These are phyloP conservation scores for Chytridiales sp. DNA, from an alignment of 371 early-diverging fungal genomes.

Conservation along the genomic window DNA sequence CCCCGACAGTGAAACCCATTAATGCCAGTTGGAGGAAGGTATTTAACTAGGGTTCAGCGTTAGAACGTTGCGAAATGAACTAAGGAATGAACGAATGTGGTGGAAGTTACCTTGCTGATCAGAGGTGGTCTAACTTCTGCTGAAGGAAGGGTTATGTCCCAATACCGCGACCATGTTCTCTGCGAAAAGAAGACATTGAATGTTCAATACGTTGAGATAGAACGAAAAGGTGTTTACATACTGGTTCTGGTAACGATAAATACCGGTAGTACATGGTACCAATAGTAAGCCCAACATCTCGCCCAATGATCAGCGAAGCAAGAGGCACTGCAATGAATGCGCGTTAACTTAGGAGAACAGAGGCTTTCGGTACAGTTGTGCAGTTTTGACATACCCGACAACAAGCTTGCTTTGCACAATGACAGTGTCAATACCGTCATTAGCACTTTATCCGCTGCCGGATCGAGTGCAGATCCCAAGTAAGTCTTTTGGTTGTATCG, in stretches of 20 bases:
- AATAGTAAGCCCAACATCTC: slow-evolving; percentile 79
- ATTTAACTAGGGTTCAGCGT: slow-evolving; percentile 68
- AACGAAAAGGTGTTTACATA: slow-evolving; percentile 37
- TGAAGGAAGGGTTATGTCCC: slow-evolving; percentile 86
- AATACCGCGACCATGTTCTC: slow-evolving; percentile 84
- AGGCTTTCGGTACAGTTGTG: not conserved
- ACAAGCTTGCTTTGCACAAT: slow-evolving; percentile 66
- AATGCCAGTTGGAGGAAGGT: slow-evolving; percentile 85
- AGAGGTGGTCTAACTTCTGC: slow-evolving; percentile 86
- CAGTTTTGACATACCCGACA: slow-evolving; percentile 66
- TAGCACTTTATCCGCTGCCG: slow-evolving; percentile 93
- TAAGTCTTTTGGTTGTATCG: slow-evolving; percentile 80
- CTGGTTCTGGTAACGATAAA: slow-evolving; percentile 83
- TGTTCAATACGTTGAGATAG: not conserved
- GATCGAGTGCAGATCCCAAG: slow-evolving; percentile 91
- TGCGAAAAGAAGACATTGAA: slow-evolving; percentile 24
- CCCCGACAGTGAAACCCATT: slow-evolving; percentile 65
- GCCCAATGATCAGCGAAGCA: slow-evolving; percentile 80
- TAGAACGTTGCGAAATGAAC: slow-evolving; percentile 1
- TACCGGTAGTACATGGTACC: slow-evolving; percentile 85
- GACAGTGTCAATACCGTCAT: slow-evolving; percentile 90
- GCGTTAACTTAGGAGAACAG: not conserved
- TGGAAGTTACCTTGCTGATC: slow-evolving; percentile 70
- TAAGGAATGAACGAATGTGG: not conserved
- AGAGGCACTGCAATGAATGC: slow-evolving; percentile 57